These are phyloP conservation scores for Termitomyces heimii DNA, from an alignment of 768 basidiomycete species.

Conservation along the genomic window DNA sequence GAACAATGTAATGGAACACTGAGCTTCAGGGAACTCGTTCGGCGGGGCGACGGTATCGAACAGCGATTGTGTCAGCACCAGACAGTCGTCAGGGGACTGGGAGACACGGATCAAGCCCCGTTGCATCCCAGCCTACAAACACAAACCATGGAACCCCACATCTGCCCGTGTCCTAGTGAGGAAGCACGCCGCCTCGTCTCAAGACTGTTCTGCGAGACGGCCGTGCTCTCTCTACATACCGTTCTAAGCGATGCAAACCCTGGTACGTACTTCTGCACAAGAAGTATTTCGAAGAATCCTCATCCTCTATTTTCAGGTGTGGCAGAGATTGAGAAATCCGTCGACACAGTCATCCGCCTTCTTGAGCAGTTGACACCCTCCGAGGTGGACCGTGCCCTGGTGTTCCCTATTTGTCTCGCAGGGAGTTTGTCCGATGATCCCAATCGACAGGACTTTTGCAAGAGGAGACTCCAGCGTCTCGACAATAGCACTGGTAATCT, in stretches of 20 bases:
- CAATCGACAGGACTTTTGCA: conserved; percentile 50
- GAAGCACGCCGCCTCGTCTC: conserved; percentile 44
- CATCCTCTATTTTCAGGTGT: conserved; percentile 42
- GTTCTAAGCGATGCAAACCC: conserved; percentile 65
- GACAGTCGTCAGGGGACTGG: conserved; percentile 22
- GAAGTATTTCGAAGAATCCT: not conserved
- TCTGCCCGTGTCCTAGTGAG: conserved; percentile 28
- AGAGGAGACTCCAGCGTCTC: conserved; percentile 44
- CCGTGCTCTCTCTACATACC: conserved; percentile 63
- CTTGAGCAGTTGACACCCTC: conserved; percentile 51
- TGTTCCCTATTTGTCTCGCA: conserved; percentile 71
- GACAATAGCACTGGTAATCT: conserved; percentile 58
- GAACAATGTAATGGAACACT: conserved; percentile 61
- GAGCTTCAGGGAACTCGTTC: conserved; percentile 69
- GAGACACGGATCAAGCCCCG: conserved; percentile 26
- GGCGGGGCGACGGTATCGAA: conserved; percentile 69
- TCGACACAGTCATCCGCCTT: conserved; percentile 47
- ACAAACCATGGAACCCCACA: conserved; percentile 22
- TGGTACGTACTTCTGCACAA: conserved; percentile 36
- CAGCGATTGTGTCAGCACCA: conserved; percentile 48
- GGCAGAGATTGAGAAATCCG: conserved; percentile 58
- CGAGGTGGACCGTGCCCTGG: conserved; percentile 56
- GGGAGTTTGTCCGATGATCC: conserved; percentile 71
- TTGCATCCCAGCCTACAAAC: conserved; percentile 36
- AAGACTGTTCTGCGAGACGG: conserved; percentile 60